phyloP scores from a whole-genome alignment of 306 rosid species.

The Cucumis hystrix region DNA sequence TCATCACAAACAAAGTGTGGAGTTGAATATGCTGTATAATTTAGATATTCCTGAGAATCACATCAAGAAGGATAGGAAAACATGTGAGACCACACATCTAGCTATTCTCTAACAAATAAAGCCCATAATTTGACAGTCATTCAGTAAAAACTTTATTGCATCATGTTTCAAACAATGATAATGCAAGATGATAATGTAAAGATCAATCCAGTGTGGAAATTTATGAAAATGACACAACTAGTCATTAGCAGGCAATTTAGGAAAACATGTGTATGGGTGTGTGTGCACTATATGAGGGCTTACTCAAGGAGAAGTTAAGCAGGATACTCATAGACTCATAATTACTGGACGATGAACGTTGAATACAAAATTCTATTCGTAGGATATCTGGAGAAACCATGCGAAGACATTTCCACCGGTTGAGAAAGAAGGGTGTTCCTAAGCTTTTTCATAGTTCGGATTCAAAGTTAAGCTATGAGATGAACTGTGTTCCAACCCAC shows the following conservation, averaged over 20 bases:
- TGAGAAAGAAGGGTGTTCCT: background rate
- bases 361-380: background rate
- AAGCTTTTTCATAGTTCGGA: background rate
- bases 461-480: background rate
- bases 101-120: slow-evolving; percentile 2
- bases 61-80: slow-evolving; percentile 13
- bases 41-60: slow-evolving; percentile 65
- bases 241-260: background rate
- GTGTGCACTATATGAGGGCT: background rate
- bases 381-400: background rate
- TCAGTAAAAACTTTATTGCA: background rate
- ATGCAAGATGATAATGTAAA: background rate
- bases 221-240: background rate
- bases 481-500: background rate
- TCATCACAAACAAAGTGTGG: slow-evolving; percentile 73
- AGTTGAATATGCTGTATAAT: slow-evolving; percentile 62
- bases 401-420: background rate
- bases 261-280: background rate
- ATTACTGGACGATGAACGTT: background rate
- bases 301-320: background rate
- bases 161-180: background rate
- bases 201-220: background rate
- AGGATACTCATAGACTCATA: background rate
- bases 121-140: background rate
- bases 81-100: background rate